Evolutionary conservation across 441 rosid genomes (phyloP).

Genomic region (Jatropha multifida): DNA sequence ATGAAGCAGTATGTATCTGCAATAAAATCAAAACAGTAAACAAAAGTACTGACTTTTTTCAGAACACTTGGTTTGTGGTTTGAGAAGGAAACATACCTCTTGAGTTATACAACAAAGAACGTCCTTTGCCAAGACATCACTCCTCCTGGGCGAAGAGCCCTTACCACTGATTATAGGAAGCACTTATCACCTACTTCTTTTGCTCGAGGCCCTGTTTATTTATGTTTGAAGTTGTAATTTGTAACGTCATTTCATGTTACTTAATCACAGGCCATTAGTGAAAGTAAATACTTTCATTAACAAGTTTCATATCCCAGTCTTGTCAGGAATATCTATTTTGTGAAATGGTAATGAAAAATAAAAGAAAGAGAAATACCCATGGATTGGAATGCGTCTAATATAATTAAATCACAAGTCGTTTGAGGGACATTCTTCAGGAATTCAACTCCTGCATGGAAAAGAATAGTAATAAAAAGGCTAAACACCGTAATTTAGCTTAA

Average conservation of each 20-base stretch:
- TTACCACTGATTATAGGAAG: slow-evolving; percentile 48
- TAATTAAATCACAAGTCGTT: slow-evolving; percentile 64
- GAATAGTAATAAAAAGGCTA: background rate
- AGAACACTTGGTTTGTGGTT: background rate
- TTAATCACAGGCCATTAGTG: background rate
- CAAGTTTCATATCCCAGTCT: background rate
- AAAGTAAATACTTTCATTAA: too few relatives aligned
- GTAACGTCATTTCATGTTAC: too few relatives aligned
- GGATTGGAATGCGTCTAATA: slow-evolving; percentile 70
- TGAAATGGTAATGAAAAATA: background rate
- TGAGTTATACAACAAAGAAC: slow-evolving; percentile 62
- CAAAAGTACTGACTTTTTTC: background rate
- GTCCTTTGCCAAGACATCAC: slow-evolving; percentile 56
- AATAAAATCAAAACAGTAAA: slow-evolving; percentile 7
- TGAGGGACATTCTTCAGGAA: slow-evolving; percentile 52
- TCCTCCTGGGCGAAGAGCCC: slow-evolving; percentile 71
- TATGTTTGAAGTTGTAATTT: too few relatives aligned
- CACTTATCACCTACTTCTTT: slow-evolving; percentile 52
- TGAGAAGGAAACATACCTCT: slow-evolving; percentile 43
- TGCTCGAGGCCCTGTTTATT: slow-evolving; percentile 41
- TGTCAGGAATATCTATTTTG: background rate
- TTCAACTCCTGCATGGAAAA: slow-evolving; percentile 48
- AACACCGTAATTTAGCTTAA: too few relatives aligned
- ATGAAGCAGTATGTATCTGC: slow-evolving; percentile 71
- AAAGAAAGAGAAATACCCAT: slow-evolving; percentile 37